Evolutionary conservation across 352 stramenopile genomes (phyloP).

Genomic region (Phytophthora tubulina): DNA sequence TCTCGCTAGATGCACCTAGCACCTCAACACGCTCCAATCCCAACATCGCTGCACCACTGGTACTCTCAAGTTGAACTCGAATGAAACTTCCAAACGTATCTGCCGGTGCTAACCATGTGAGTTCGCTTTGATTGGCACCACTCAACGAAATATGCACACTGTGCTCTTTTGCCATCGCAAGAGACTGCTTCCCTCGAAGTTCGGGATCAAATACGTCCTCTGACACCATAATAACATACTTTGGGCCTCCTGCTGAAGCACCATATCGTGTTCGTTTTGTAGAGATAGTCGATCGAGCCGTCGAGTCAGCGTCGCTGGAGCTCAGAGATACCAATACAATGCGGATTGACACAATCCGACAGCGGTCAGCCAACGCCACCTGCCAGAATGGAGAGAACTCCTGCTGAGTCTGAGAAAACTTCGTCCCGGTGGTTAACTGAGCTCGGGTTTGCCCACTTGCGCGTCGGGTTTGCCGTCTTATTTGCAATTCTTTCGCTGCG

Average conservation of each 20-base stretch:
- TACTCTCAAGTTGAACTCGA: conserved; percentile 71
- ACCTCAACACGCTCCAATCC: conserved; percentile 60
- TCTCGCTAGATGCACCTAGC: conserved; percentile 46
- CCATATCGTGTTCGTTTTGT: conserved; percentile 8
- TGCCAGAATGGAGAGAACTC: conserved; percentile 87
- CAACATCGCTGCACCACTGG: conserved; percentile 53
- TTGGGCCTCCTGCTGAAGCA: conserved; percentile 22
- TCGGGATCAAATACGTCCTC: conserved; percentile 68
- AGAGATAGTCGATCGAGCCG: conserved; percentile 13
- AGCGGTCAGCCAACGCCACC: conserved; percentile 43
- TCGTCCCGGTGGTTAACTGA: conserved; percentile 6
- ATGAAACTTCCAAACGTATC: conserved; percentile 69
- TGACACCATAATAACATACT: conserved; percentile 66
- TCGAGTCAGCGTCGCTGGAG: conserved; percentile 1
- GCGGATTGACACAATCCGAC: conserved; percentile 55
- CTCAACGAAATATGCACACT: conserved; percentile 61
- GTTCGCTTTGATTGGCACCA: conserved; percentile 36
- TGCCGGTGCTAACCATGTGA: conserved; percentile 54
- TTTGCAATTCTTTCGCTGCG: conserved; percentile 18
- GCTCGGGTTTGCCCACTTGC: conserved; percentile 11
- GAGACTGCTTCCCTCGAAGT: conserved; percentile 69
- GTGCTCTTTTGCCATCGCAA: conserved; percentile 58
- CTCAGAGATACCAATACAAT: conserved; percentile 39
- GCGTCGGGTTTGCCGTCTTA: conserved; percentile 17
- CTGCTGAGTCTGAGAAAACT: conserved; percentile 72